phyloP scores from a whole-genome alignment of 1,139 yeast genomes.

The Lodderomyces margitis region DNA sequence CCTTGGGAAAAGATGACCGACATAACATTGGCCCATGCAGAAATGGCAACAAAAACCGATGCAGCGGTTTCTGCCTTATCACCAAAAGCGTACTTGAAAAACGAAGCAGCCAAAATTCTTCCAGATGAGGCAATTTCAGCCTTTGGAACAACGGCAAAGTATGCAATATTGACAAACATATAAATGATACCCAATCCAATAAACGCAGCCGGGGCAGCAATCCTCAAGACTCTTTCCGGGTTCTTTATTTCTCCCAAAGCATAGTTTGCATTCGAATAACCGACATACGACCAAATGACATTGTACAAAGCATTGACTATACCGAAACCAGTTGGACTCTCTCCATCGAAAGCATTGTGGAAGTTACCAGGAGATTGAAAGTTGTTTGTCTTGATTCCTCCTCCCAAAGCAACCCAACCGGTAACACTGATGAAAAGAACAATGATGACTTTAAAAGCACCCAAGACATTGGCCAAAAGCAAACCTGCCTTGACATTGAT shows the following conservation, averaged over 20 bases:
- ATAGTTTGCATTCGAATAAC: constrained; percentile 75
- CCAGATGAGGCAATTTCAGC: constrained; percentile 43
- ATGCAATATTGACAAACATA: constrained; percentile 57
- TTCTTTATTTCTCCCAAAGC: constrained; percentile 76
- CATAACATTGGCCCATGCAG: constrained; percentile 49
- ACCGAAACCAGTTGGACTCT: constrained; percentile 68
- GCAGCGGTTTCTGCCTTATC: constrained; percentile 47
- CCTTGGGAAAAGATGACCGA: constrained; percentile 52
- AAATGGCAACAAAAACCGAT: constrained; percentile 48
- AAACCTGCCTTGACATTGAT: constrained; percentile 64
- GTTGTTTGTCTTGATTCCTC: constrained; percentile 53
- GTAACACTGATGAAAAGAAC: constrained; percentile 67
- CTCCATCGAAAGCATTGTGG: constrained; percentile 56
- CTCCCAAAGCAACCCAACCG: constrained; percentile 82
- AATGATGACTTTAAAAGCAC: constrained; percentile 68
- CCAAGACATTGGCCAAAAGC: constrained; percentile 64
- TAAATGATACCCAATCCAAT: constrained; percentile 68
- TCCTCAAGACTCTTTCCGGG: constrained; percentile 41
- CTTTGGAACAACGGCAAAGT: constrained; percentile 56
- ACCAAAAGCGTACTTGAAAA: constrained; percentile 47
- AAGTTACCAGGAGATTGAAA: constrained; percentile 59
- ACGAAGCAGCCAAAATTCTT: constrained; percentile 46
- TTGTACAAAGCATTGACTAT: constrained; percentile 75
- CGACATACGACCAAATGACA: constrained; percentile 78
- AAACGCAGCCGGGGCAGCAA: constrained; percentile 50